A percentile compares a stretch with the other conserved stretches of the same genome.
These are phyloP conservation scores for Cladophialophora psammophila DNA, from an alignment of 2,329 filamentous ascomycete species.

Conservation along the genomic window DNA sequence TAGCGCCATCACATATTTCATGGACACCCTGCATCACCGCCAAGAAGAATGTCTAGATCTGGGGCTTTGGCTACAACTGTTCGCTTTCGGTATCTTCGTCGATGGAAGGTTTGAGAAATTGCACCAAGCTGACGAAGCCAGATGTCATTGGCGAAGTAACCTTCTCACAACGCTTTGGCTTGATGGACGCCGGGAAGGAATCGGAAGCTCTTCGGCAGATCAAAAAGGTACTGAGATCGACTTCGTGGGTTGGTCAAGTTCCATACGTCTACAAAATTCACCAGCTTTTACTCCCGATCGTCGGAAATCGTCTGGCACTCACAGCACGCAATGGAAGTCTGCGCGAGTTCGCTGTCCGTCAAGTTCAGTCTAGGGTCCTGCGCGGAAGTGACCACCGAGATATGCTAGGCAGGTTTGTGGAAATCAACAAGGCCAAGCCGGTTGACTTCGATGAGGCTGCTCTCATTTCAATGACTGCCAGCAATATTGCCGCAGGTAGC, in stretches of 20 bases:
- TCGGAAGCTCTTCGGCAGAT: constrained; percentile 48
- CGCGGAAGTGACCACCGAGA: constrained; percentile 47
- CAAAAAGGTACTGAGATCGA: constrained; percentile 44
- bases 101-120: no score
- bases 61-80: constrained; percentile 18
- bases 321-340: constrained; percentile 46
- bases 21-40: constrained; percentile 31
- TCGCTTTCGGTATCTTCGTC: constrained; percentile 15
- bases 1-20: constrained; percentile 46
- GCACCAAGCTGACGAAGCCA: not conserved
- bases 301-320: constrained; percentile 48
- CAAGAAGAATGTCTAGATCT: constrained; percentile 8
- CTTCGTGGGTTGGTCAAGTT: constrained; percentile 50
- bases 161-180: constrained; percentile 46
- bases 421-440: constrained; percentile 46
- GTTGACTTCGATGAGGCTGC: constrained; percentile 45
- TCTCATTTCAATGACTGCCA: constrained; percentile 44
- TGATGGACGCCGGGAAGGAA: constrained; percentile 36
- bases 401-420: constrained; percentile 49
- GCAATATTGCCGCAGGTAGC: constrained; percentile 47
- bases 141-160: constrained; percentile 45
- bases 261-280: constrained; percentile 48
- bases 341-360: constrained; percentile 31
- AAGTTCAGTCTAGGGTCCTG: constrained; percentile 42
- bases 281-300: constrained; percentile 46